phyloP scores from a whole-genome alignment of 1,284 basidiomycete genomes.

The Paramarasmius palmivorus region DNA sequence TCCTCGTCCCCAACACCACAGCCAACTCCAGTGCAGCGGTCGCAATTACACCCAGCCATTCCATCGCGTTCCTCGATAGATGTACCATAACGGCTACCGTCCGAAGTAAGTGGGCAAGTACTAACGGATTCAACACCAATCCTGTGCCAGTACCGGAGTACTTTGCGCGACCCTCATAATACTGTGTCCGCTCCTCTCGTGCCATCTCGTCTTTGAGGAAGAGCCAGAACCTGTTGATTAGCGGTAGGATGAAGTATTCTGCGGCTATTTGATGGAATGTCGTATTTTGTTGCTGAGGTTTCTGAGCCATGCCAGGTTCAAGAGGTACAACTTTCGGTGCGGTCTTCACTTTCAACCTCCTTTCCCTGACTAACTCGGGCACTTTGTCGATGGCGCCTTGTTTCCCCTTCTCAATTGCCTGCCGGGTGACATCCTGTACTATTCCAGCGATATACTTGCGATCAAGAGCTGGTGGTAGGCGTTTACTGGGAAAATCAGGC shows the following conservation, averaged over 20 bases:
- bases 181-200: conserved; percentile 67
- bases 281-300: conserved; percentile 26
- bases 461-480: conserved; percentile 72
- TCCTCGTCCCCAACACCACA: conserved; percentile 71
- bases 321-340: conserved; percentile 43
- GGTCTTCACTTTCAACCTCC: conserved; percentile 68
- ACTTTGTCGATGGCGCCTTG: conserved; percentile 49
- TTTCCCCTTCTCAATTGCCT: conserved; percentile 58
- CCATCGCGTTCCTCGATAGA: conserved; percentile 74
- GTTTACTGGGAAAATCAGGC: conserved; percentile 74
- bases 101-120: conserved; percentile 74
- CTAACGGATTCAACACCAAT: conserved; percentile 74
- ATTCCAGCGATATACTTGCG: conserved; percentile 61
- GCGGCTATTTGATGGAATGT: conserved; percentile 79
- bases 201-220: conserved; percentile 82
- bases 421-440: conserved; percentile 57
- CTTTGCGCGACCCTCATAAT: conserved; percentile 43
- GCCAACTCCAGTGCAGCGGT: conserved; percentile 84
- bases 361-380: conserved; percentile 69
- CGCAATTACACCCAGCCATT: conserved; percentile 79
- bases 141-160: conserved; percentile 79
- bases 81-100: conserved; percentile 84
- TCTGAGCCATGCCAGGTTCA: conserved; percentile 11
- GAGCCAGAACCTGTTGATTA: conserved; percentile 90
- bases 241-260: conserved; percentile 84